Percentiles rank a stretch among this genome's conserved stretches.
These are phyloP conservation scores for Nicotiana obtusifolia DNA, from an alignment of 257 asterid species.

Conservation along the genomic window DNA sequence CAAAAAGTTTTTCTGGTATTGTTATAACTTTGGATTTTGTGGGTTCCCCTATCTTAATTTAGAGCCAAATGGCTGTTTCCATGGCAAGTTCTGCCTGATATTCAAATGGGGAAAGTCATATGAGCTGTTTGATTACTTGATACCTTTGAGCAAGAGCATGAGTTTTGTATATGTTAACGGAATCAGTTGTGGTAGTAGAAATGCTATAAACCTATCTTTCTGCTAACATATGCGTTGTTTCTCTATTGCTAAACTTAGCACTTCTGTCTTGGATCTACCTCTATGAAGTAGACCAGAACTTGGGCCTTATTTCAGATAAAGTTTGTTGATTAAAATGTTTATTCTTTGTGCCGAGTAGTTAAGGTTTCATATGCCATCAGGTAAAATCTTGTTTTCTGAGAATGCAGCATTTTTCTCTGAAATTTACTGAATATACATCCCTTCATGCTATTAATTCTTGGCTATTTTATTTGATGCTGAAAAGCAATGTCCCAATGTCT, in stretches of 20 bases:
- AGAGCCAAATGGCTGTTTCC: slow-evolving; percentile 2
- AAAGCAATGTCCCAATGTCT: background rate
- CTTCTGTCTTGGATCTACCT: background rate
- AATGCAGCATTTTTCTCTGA: background rate
- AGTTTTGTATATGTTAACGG: background rate
- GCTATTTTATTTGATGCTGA: background rate
- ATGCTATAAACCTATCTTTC: background rate
- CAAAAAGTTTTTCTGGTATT: slow-evolving; percentile 82
- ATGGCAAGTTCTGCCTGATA: background rate
- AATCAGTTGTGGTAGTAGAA: background rate
- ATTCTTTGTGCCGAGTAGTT: background rate
- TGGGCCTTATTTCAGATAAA: background rate
- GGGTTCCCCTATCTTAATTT: slow-evolving; percentile 2
- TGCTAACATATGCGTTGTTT: background rate
- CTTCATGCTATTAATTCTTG: background rate
- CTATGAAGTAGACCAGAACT: background rate
- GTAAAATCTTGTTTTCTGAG: background rate
- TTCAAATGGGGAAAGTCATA: background rate
- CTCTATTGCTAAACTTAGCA: background rate
- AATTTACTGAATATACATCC: background rate
- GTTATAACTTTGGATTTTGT: slow-evolving; percentile 7
- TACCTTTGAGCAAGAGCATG: background rate
- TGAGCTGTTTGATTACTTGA: background rate
- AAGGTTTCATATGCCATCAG: background rate
- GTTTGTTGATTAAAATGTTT: background rate